A percentile compares a stretch with the other conserved stretches of the same genome.
Conservation (phyloP, 139 green algal species). For the Chlorella sorokiniana region DNA sequence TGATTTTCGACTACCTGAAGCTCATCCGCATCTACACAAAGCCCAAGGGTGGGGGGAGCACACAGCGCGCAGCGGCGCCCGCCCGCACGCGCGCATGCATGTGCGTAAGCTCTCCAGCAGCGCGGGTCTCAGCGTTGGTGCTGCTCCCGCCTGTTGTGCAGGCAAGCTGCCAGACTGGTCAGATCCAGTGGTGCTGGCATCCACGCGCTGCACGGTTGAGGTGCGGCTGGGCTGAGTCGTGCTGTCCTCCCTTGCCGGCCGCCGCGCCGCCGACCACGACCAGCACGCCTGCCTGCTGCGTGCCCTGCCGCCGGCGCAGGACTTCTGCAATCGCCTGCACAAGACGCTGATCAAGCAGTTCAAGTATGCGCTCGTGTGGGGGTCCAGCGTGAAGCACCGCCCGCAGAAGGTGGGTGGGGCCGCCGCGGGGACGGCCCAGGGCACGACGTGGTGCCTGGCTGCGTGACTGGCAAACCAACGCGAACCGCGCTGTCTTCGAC, state of each 20-base stretch:
- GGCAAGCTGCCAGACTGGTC: constrained; percentile 95
- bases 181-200: constrained; percentile 91
- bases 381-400: constrained; percentile 85
- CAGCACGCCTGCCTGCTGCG: not conserved
- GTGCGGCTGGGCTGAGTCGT: constrained; percentile 3
- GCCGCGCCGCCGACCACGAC: too few species aligned
- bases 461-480: not conserved
- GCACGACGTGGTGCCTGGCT: not conserved
- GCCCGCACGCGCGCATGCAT: too few species aligned
- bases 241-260: too few species aligned
- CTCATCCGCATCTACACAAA: constrained; percentile 94
- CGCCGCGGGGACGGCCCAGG: not conserved
- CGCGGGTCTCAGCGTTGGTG: too few species aligned
- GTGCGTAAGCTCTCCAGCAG: too few species aligned
- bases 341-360: constrained; percentile 93
- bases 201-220: constrained; percentile 78
- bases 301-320: not conserved
- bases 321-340: constrained; percentile 91
- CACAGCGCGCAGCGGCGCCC: too few species aligned
- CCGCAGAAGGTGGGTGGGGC: constrained; percentile 83
- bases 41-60: constrained; percentile 65
- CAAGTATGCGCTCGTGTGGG: constrained; percentile 96
- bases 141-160: constrained; percentile 33
- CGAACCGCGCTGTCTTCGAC: not conserved
- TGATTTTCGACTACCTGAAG: constrained; percentile 96